Conservation (phyloP, 1,284 basidiomycete genomes). For the Dichomitus squalens region DNA sequence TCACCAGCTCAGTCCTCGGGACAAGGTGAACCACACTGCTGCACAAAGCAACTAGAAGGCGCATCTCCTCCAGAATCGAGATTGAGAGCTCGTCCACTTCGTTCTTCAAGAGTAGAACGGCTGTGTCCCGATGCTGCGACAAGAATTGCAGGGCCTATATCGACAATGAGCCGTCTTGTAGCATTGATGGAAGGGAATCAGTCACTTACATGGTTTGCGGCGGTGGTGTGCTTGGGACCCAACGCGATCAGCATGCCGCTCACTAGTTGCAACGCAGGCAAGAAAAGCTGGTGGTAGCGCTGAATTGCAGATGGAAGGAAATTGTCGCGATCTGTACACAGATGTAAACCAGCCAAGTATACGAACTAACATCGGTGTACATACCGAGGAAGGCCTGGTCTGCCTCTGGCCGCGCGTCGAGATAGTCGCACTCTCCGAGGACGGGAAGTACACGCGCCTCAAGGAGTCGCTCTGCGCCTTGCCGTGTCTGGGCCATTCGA, state of each 20-base stretch:
- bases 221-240: slow-evolving; percentile 64
- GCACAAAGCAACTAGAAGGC: slow-evolving; percentile 75
- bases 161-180: background rate
- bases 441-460: slow-evolving; percentile 80
- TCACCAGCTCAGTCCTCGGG: slow-evolving; percentile 77
- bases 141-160: slow-evolving; percentile 75
- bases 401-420: slow-evolving; percentile 80
- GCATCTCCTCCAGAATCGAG: slow-evolving; percentile 73
- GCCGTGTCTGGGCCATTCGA: slow-evolving; percentile 79
- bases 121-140: slow-evolving; percentile 77
- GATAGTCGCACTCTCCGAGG: slow-evolving; percentile 86
- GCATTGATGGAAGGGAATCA: background rate
- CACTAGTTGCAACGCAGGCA: slow-evolving; percentile 83
- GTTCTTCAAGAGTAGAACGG: slow-evolving; percentile 78
- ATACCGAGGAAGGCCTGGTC: slow-evolving; percentile 83
- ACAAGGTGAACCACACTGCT: slow-evolving; percentile 66
- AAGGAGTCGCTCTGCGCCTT: slow-evolving; percentile 85
- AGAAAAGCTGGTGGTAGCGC: slow-evolving; percentile 86
- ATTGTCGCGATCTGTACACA: slow-evolving; percentile 68
- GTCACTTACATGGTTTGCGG: slow-evolving; percentile 62
- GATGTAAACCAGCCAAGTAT: background rate
- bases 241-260: slow-evolving; percentile 71
- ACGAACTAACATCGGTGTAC: slow-evolving; percentile 24
- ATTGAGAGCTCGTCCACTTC: slow-evolving; percentile 66
- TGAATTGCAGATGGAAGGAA: slow-evolving; percentile 89